These are phyloP conservation scores for Takakia lepidozioides DNA, from an alignment of 225 moss, liverwort and hornwort genomes.

Conservation along the genomic window DNA sequence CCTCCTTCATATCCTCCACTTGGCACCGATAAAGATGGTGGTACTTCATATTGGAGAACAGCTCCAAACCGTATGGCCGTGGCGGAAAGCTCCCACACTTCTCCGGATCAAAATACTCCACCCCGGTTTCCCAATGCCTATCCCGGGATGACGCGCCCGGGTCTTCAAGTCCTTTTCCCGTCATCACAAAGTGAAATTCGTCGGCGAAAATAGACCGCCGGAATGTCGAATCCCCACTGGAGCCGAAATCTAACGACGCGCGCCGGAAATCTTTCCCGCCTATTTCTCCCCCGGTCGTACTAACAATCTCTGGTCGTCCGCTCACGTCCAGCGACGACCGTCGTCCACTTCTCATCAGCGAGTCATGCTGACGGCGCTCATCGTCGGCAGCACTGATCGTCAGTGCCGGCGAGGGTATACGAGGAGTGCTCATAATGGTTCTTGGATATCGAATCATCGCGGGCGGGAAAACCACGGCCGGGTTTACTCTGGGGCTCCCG, in stretches of 20 bases:
- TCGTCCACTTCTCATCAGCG: neutral
- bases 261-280: conserved; percentile 14
- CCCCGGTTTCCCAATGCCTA: conserved; percentile 7
- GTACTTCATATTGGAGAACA: conserved; percentile 23
- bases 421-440: no score
- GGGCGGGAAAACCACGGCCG: no score
- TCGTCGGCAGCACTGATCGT: neutral
- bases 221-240: conserved; percentile 5
- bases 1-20: conserved; percentile 19
- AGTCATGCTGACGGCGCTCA: neutral
- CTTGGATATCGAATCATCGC: no score
- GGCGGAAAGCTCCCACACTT: conserved; percentile 17
- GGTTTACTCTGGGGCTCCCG: conserved; percentile 1
- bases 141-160: conserved; percentile 10
- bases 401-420: neutral
- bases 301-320: no score
- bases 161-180: conserved; percentile 15
- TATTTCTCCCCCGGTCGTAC: conserved; percentile 2
- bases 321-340: no score
- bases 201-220: neutral
- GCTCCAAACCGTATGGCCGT: conserved; percentile 16
- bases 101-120: conserved; percentile 14
- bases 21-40: conserved; percentile 17
- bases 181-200: conserved; percentile 10
- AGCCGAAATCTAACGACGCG: conserved; percentile 7